Base-by-base conservation (phyloP, 257 asterid genomes). In the Gentiana macrophylla region DNA sequence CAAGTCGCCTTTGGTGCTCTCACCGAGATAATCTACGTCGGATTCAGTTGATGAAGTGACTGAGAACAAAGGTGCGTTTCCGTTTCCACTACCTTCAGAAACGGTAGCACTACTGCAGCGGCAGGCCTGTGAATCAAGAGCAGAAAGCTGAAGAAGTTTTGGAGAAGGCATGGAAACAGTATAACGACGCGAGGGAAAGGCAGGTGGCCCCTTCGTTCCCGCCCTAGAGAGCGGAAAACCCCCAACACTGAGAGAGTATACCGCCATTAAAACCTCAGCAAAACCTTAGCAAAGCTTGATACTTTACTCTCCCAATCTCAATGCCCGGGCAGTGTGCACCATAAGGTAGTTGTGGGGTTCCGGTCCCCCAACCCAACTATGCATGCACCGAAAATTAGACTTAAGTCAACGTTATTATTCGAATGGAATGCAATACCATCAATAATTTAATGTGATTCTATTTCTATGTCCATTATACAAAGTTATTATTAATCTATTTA, bases 1-100 rank as follows among this genome's bases (percentile, higher is more conserved):
- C 52, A 77, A 56, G 65, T 77, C 90, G 68, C 94, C 95, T 72
- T 73, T 80, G 33, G 95, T 86, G 77, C 95, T 86, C 84, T 86
- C 80, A 49, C 95, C 95, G 37, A 86, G 89, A 76, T 86, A 86
- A 57, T 86, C 95, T 35, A 80, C 74, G 53, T 72, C 77, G 43
- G 79, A 75, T 56, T 61, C 63, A 52, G 60, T 69, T 15, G 79
- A 60, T 3, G 86, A 69, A 51, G 83, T 84, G 13, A 79, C 84
- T 3, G 83, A 81, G 66, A 81, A 81, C 32, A 81, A 66, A 48
- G 66, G 75, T 8, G 54, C 65, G 45, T 64, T 70, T 32, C 59
- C 69, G 34, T 11, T 51, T 35, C 52, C 62, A 36, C 36, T 49
- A 24, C 43, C 62, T 44, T 57, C 52, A 37, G 47, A 34, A 15